A percentile compares a stretch with the other conserved stretches of the same genome.
These are phyloP conservation scores for Aureobasidium sp. DNA, from an alignment of 2,329 filamentous ascomycete species.

Conservation along the genomic window DNA sequence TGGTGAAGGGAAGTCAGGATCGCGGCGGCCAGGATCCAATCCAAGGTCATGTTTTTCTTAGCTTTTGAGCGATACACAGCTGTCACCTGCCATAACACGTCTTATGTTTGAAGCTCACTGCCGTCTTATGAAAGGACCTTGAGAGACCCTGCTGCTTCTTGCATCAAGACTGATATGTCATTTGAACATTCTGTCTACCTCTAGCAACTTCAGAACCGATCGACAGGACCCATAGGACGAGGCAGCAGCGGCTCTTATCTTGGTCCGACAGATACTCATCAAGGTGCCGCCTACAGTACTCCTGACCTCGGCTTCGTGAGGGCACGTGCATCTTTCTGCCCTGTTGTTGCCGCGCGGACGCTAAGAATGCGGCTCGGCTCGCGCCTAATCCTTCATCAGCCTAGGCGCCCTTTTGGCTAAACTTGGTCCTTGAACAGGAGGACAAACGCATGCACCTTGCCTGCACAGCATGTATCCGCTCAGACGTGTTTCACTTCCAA, in stretches of 20 bases:
- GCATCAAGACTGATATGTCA: neutral
- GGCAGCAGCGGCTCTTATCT: neutral
- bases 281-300: neutral
- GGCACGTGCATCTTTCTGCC: neutral
- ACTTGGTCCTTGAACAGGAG: neutral
- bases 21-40: neutral
- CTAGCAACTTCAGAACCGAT: neutral
- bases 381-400: constrained; percentile 11
- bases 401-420: neutral
- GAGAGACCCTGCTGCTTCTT: neutral
- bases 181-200: neutral
- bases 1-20: neutral
- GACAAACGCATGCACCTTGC: neutral
- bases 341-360: constrained; percentile 1
- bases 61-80: neutral
- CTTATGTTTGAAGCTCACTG: neutral
- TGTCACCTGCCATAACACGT: neutral
- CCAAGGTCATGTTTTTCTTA: neutral
- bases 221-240: neutral
- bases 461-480: neutral
- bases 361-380: constrained; percentile 12
- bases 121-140: neutral
- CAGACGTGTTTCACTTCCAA: neutral
- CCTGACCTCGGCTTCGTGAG: neutral
- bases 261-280: neutral